Conservation (phyloP, 1,139 yeast species). For the Saccharomycopsis hybrid region DNA sequence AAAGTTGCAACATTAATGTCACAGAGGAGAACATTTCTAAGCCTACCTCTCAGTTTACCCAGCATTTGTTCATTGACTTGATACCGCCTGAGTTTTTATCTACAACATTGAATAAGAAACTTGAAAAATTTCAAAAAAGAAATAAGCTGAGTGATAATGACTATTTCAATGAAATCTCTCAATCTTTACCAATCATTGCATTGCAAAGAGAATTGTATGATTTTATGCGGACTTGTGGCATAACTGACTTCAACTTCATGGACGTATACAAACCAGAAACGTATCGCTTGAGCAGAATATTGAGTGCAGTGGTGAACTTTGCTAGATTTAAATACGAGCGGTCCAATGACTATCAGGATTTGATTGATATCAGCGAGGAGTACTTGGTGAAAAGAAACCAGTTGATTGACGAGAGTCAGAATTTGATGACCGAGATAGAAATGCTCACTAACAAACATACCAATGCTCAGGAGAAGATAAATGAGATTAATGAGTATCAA, state of each 20-base stretch:
- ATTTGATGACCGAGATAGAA: slow-evolving; percentile 38
- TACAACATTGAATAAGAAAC: slow-evolving; percentile 33
- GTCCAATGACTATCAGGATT: slow-evolving; percentile 58
- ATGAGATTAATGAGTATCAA: slow-evolving; percentile 51
- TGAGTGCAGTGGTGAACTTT: slow-evolving; percentile 81
- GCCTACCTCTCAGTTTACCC: slow-evolving; percentile 68
- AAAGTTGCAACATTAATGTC: slow-evolving; percentile 56
- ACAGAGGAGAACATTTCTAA: slow-evolving; percentile 56
- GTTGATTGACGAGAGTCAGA: slow-evolving; percentile 35
- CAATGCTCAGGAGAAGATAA: slow-evolving; percentile 31
- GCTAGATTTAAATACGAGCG: slow-evolving; percentile 80
- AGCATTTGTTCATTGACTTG: slow-evolving; percentile 65
- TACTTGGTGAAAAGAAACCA: slow-evolving; percentile 37
- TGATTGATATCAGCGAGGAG: slow-evolving; percentile 49
- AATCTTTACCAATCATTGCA: slow-evolving; percentile 42
- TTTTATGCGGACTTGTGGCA: slow-evolving; percentile 68
- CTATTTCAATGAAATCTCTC: slow-evolving; percentile 29
- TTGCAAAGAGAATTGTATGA: slow-evolving; percentile 53
- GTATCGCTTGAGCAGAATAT: slow-evolving; percentile 50
- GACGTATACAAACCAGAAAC: slow-evolving; percentile 73
- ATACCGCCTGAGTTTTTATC: slow-evolving; percentile 31
- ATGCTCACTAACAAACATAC: slow-evolving; percentile 33
- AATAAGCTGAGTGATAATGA: slow-evolving; percentile 15
- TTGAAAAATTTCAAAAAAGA: slow-evolving; percentile 18
- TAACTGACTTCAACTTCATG: slow-evolving; percentile 65